Conservation (phyloP, 805 yeast species). For the Pichia thaimueangensis region DNA sequence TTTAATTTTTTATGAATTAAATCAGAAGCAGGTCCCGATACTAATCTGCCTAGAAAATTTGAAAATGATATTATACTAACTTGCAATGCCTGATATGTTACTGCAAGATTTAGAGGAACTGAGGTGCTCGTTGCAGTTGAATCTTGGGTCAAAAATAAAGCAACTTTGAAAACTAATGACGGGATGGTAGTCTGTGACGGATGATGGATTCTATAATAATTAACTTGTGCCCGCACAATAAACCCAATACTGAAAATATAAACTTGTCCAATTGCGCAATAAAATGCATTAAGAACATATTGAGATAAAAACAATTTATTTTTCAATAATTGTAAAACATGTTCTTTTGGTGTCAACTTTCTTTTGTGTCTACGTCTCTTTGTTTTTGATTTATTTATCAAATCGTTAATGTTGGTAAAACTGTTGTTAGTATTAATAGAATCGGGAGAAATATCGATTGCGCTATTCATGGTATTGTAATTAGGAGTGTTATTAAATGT, state of each 20-base stretch:
- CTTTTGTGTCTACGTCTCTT: constrained; percentile 10
- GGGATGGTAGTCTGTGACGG: neutral
- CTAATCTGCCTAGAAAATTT: constrained; percentile 58
- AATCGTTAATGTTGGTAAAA: neutral
- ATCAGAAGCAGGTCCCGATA: constrained; percentile 64
- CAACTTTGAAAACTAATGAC: constrained; percentile 4
- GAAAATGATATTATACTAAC: constrained; percentile 61
- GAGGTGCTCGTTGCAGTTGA: constrained; percentile 14
- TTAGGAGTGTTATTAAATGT: no score
- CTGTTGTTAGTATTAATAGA: neutral
- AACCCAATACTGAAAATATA: constrained; percentile 72
- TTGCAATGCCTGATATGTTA: constrained; percentile 59
- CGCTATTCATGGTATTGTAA: neutral
- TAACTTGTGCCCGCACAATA: constrained; percentile 46
- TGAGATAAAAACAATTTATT: constrained; percentile 42
- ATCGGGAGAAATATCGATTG: neutral
- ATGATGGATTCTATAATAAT: constrained; percentile 16
- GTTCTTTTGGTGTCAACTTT: constrained; percentile 18
- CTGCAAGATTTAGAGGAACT: constrained; percentile 36
- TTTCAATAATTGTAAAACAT: constrained; percentile 22
- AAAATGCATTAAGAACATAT: constrained; percentile 47
- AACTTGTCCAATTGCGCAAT: constrained; percentile 63
- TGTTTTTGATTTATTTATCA: constrained; percentile 5
- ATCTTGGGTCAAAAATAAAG: neutral
- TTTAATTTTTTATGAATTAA: constrained; percentile 42